These are phyloP conservation scores for Saprolegnia diclina DNA, from an alignment of 352 stramenopile genomes.

Conservation along the genomic window DNA sequence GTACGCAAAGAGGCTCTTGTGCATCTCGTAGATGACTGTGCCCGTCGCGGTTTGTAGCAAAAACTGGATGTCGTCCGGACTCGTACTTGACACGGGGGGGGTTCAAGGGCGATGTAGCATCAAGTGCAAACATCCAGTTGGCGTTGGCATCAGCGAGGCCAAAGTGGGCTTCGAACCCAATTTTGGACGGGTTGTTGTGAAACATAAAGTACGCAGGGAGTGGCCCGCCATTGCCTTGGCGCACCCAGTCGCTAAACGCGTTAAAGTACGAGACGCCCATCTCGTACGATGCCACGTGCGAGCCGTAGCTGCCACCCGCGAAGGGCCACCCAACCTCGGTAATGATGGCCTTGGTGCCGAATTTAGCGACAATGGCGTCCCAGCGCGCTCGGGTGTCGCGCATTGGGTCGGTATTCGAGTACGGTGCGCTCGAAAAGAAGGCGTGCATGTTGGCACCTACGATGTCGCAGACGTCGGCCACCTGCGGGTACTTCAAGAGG, in stretches of 20 bases:
- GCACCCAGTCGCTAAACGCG: conserved; percentile 1
- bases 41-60: neutral
- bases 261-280: conserved; percentile 22
- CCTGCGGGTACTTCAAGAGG: conserved; percentile 10
- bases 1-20: neutral
- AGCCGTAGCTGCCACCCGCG: conserved; percentile 7
- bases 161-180: conserved; percentile 21
- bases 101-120: neutral
- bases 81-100: neutral
- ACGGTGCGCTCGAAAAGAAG: conserved; percentile 20
- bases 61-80: neutral
- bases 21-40: neutral
- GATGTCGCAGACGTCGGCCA: conserved; percentile 12
- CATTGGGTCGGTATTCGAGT: conserved; percentile 14
- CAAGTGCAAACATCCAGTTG: conserved; percentile 21
- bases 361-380: conserved; percentile 12
- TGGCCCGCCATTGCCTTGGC: neutral
- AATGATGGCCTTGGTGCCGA: conserved; percentile 14
- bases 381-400: conserved; percentile 29
- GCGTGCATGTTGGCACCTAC: conserved; percentile 25
- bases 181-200: conserved; percentile 15
- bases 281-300: neutral
- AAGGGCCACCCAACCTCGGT: conserved; percentile 25
- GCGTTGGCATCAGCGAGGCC: conserved; percentile 9
- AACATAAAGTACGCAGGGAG: conserved; percentile 27